Conservation (phyloP, 192 early-diverging fungal genomes). For the Podila minutissima region DNA sequence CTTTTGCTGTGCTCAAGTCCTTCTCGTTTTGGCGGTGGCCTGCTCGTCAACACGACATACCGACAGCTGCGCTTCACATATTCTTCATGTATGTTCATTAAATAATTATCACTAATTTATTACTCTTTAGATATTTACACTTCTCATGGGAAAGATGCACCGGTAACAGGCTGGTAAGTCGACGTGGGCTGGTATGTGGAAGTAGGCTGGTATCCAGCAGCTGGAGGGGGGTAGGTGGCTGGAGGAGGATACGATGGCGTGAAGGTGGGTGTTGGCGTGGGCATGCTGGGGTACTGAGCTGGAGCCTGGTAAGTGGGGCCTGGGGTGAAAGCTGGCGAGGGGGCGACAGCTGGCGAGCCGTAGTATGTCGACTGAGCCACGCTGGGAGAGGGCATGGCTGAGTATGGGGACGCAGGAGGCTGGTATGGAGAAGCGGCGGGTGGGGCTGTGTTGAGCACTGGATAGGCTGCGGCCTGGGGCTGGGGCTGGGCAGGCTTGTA, state of each 20-base stretch:
- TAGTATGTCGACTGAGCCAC: background rate
- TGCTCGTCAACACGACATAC: no score
- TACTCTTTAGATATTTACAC: no score
- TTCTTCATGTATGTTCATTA: no score
- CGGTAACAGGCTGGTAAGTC: no score
- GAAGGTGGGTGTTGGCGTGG: background rate
- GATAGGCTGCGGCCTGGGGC: background rate
- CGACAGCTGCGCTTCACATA: no score
- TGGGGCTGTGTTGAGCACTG: background rate
- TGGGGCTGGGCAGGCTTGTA: background rate
- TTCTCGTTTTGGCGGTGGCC: no score
- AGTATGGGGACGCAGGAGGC: background rate
- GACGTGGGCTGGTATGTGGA: background rate
- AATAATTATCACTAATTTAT: no score
- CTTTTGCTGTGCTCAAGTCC: no score
- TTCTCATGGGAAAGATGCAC: no score
- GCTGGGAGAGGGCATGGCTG: background rate
- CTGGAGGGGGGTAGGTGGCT: background rate
- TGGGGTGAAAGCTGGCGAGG: background rate
- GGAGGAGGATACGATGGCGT: background rate
- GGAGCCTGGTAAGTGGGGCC: background rate
- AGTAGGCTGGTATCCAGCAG: background rate
- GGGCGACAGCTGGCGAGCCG: background rate
- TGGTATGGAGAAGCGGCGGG: no score
- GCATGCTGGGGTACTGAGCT: constrained; percentile 2